Evolutionary conservation across 306 rosid genomes (phyloP).

Genomic region (Parietaria judaica): DNA sequence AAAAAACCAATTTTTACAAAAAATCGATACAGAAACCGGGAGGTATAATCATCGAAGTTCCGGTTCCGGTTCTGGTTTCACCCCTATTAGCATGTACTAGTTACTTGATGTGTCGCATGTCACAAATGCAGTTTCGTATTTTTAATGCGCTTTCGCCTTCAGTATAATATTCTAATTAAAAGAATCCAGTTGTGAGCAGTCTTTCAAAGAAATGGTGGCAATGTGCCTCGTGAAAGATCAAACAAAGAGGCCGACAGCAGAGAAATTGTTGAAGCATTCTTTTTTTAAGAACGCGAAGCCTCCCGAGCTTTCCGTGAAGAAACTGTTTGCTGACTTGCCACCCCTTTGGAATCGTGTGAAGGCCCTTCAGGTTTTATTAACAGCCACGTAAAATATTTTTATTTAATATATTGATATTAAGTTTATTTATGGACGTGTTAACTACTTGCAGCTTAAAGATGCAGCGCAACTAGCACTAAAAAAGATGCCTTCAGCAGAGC

Average conservation of each 20-base stretch:
- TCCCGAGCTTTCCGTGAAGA: constrained; percentile 87
- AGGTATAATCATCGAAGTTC: too few species aligned
- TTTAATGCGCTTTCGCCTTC: constrained; percentile 14
- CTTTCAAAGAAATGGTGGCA: constrained; percentile 99
- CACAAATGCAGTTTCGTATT: constrained; percentile 8
- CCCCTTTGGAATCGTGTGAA: constrained; percentile 94
- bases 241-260: constrained; percentile 90
- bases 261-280: constrained; percentile 80
- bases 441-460: constrained; percentile 68
- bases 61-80: too few species aligned
- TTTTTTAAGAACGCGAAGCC: constrained; percentile 86
- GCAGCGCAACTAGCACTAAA: constrained; percentile 91
- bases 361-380: constrained; percentile 70
- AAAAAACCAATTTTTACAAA: too few species aligned
- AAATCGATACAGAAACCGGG: too few species aligned
- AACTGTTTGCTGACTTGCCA: constrained; percentile 79
- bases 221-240: constrained; percentile 99
- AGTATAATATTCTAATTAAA: constrained; percentile 69
- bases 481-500: constrained; percentile 98
- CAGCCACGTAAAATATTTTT: constrained; percentile 12
- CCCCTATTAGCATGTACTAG: background rate
- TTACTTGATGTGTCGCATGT: constrained; percentile 4
- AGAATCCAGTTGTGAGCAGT: constrained; percentile 98
- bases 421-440: constrained; percentile 17
- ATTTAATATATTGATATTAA: constrained; percentile 17